These are phyloP conservation scores for Salvia rosmarinus DNA, from an alignment of 257 asterid species.

Conservation along the genomic window DNA sequence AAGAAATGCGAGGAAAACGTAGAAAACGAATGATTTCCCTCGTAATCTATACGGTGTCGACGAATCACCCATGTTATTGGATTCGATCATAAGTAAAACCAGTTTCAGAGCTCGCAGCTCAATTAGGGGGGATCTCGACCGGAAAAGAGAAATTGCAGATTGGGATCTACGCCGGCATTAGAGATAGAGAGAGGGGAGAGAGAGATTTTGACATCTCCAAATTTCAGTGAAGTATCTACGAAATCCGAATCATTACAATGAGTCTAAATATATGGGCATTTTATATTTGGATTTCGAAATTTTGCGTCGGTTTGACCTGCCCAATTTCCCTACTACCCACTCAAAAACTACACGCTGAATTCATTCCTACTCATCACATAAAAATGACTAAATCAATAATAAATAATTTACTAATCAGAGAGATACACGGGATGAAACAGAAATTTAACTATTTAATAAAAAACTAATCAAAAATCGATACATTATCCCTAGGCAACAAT, in stretches of 20 bases:
- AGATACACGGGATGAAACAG: no score
- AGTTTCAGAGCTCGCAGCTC: neutral
- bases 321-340: no score
- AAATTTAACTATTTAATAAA: no score
- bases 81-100: constrained; percentile 22
- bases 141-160: constrained; percentile 8
- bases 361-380: no score
- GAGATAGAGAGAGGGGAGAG: neutral
- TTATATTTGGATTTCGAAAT: no score
- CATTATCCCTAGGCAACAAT: no score
- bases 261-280: neutral
- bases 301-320: no score
- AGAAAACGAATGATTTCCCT: constrained; percentile 16
- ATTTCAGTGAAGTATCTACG: constrained; percentile 29
- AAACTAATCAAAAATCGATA: no score
- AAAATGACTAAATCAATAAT: no score
- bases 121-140: constrained; percentile 19
- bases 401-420: no score
- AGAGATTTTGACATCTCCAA: constrained; percentile 13
- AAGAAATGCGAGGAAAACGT: constrained; percentile 28
- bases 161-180: constrained; percentile 33
- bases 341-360: no score
- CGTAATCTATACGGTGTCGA: constrained; percentile 10
- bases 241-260: neutral
- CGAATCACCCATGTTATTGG: constrained; percentile 26